These are phyloP conservation scores for Styphnolobium japonicum DNA, from an alignment of 306 rosid genomes.

Conservation along the genomic window DNA sequence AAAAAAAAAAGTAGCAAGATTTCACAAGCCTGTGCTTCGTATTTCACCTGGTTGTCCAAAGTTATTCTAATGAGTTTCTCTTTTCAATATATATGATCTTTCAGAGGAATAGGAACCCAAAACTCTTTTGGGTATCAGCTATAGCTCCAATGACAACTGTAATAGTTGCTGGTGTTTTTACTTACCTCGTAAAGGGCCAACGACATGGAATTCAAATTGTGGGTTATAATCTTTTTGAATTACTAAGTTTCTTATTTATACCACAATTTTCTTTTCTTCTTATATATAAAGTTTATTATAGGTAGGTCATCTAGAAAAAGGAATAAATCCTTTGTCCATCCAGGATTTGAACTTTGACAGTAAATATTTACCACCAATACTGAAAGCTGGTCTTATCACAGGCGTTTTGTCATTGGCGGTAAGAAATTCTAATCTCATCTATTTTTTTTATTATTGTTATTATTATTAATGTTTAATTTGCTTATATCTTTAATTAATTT, in stretches of 20 bases:
- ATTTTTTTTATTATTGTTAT: background rate
- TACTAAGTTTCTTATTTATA: background rate
- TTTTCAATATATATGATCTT: slow-evolving; percentile 1
- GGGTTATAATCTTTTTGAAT: slow-evolving; percentile 11
- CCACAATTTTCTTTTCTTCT: background rate
- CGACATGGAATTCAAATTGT: slow-evolving; percentile 72
- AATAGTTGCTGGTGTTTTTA: slow-evolving; percentile 48
- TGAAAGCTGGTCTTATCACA: slow-evolving; percentile 55
- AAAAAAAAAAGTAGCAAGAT: background rate
- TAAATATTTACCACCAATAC: slow-evolving; percentile 41
- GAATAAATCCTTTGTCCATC: slow-evolving; percentile 69
- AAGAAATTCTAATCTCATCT: background rate
- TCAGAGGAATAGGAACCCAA: slow-evolving; percentile 58
- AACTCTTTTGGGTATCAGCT: slow-evolving; percentile 86
- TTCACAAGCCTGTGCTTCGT: background rate
- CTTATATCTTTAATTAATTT: background rate
- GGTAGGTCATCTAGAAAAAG: slow-evolving; percentile 84
- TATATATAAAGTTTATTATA: background rate
- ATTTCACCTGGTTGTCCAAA: background rate
- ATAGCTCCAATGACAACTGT: slow-evolving; percentile 69
- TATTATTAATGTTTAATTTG: background rate
- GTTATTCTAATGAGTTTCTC: background rate
- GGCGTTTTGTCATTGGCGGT: slow-evolving; percentile 81
- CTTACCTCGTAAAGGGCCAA: slow-evolving; percentile 50
- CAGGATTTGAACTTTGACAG: slow-evolving; percentile 47